phyloP scores from a whole-genome alignment of 495 filamentous ascomycete genomes.

The Polyplosphaeria fusca region DNA sequence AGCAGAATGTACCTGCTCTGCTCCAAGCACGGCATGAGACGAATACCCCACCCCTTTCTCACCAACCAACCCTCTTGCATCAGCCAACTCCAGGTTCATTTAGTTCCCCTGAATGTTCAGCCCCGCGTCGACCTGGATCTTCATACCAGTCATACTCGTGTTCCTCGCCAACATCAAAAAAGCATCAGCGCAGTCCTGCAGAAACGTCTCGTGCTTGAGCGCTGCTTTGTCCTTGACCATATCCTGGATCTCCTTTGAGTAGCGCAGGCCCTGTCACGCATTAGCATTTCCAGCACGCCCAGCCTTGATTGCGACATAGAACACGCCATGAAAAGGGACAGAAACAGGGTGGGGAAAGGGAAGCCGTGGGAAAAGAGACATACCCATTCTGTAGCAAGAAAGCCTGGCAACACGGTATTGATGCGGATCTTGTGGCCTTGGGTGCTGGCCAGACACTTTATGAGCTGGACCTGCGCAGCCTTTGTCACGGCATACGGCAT shows the following conservation, averaged over 20 bases:
- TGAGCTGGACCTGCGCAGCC: slow-evolving; percentile 65
- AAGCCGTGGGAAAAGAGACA: neutral
- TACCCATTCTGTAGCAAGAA: slow-evolving; percentile 73
- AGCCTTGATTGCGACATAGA: neutral
- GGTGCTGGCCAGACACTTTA: slow-evolving; percentile 66
- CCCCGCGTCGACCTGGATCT: slow-evolving; percentile 38
- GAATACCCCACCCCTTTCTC: no score
- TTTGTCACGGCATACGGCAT: slow-evolving; percentile 68
- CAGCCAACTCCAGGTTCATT: neutral
- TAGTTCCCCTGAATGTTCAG: slow-evolving; percentile 20
- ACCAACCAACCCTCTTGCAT: no score
- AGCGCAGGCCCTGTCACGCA: slow-evolving; percentile 35
- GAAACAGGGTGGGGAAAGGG: no score
- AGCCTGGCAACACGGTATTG: slow-evolving; percentile 65
- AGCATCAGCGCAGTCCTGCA: slow-evolving; percentile 44
- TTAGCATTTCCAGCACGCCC: neutral
- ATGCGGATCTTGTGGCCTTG: slow-evolving; percentile 64
- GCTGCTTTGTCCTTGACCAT: slow-evolving; percentile 36
- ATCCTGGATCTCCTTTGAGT: slow-evolving; percentile 32
- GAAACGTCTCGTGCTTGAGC: slow-evolving; percentile 40
- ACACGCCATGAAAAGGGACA: neutral
- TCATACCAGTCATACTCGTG: slow-evolving; percentile 43
- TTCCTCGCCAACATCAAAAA: slow-evolving; percentile 44
- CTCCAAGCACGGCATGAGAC: no score
- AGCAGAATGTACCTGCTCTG: no score